Evolutionary conservation across 495 filamentous ascomycete genomes (phyloP).

Genomic region (Glutinoglossum americanum): DNA sequence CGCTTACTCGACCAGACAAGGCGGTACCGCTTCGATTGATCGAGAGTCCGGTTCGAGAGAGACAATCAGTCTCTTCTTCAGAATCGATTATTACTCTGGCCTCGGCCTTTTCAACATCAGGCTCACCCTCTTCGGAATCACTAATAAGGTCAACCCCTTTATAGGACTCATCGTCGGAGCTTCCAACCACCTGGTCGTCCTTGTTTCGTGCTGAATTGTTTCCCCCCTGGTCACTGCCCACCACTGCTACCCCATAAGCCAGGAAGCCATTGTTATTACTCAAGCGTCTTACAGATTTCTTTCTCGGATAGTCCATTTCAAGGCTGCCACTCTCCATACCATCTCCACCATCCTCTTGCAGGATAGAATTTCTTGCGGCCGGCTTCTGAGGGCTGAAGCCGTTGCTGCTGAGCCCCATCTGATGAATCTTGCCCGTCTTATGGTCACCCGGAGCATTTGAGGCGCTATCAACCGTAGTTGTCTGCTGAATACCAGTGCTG

Average conservation of each 20-base stretch:
- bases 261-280: neutral
- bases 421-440: constrained; percentile 13
- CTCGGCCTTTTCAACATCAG: constrained; percentile 48
- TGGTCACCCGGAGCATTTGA: neutral
- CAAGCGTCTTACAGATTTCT: neutral
- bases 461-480: constrained; percentile 5
- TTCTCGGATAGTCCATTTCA: neutral
- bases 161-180: constrained; percentile 44
- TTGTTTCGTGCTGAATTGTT: constrained; percentile 17
- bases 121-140: constrained; percentile 56
- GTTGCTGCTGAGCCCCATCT: constrained; percentile 22
- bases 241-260: constrained; percentile 16
- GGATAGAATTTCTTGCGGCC: neutral
- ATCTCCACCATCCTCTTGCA: constrained; percentile 6
- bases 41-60: constrained; percentile 5
- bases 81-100: constrained; percentile 47
- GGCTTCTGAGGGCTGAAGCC: constrained; percentile 7
- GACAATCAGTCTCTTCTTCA: constrained; percentile 22
- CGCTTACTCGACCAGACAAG: constrained; percentile 22
- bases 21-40: constrained; percentile 14
- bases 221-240: constrained; percentile 14
- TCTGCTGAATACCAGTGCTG: constrained; percentile 9
- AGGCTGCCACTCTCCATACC: constrained; percentile 4
- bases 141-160: constrained; percentile 57
- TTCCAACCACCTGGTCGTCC: constrained; percentile 14